Evolutionary conservation across 2,329 filamentous ascomycete species (phyloP), one percentile per base, ranked within the genome.

Genomic region (Talaromyces rugulosus): DNA sequence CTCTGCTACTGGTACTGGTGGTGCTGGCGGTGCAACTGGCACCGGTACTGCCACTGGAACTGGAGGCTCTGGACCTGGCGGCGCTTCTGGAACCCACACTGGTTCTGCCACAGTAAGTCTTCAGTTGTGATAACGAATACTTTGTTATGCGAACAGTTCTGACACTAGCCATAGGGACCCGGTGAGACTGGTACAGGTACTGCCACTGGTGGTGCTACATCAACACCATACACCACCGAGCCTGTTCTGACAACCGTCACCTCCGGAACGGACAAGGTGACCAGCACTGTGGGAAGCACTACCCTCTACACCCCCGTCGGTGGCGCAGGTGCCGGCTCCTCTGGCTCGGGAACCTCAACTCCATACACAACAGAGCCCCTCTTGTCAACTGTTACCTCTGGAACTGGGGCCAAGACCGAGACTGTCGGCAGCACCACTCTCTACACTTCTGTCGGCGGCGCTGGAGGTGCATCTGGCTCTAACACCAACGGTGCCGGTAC

Each of bases 381-480:
- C 40, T 54, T 56, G 23, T 62, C 63, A 11, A 66, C 66, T 18
- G 57, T 55, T 50, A 66, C 66, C 14, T 63, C 64, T 23, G 65
- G 52, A 16, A 53, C 62, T 30, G 30, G 11, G 16, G 18, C 56
- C 23, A 36, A 59, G 40, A 64, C 65, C 28, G 63, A 65, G 47
- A 70, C 68, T 28, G 62, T 67, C 58, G 70, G 66, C 56, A 70
- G 66, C 51, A 67, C 66, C 18, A 70, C 68, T 8, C 61, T 70
- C 42, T 65, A 60, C 56, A 66, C 63, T 56, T 11, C 63, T 47
- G 61, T 65, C 33, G 60, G 63, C 53, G 66, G 61, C 16, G 34
- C 61, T 56, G 30, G 23, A 12, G 55, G 31, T 56, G 44, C 36
- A 27, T 56, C 62, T n/a, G 65, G 61, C 7, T 65, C 66, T 55